Evolutionary conservation across 192 early-diverging fungal genomes (phyloP).

Genomic region (Backusella sp.): DNA sequence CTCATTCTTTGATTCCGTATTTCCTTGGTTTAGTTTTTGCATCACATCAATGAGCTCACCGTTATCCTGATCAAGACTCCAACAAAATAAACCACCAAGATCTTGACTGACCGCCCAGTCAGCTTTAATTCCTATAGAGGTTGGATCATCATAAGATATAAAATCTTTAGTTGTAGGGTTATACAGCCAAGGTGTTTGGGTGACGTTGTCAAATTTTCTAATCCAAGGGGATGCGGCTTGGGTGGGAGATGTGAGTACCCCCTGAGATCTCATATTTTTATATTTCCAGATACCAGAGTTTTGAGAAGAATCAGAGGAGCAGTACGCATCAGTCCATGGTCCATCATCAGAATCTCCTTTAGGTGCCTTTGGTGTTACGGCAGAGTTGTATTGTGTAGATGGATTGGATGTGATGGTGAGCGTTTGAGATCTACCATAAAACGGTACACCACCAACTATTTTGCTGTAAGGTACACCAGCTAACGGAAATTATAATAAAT

Average conservation of each 20-base stretch:
- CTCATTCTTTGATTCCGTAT: not conserved
- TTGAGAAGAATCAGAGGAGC: slow-evolving; percentile 38
- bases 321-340: slow-evolving; percentile 49
- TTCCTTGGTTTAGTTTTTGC: not conserved
- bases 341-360: slow-evolving; percentile 54
- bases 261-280: slow-evolving; percentile 20
- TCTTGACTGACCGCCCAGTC: slow-evolving; percentile 52
- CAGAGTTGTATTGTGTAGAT: not conserved
- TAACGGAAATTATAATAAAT: not conserved
- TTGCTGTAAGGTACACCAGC: slow-evolving; percentile 57
- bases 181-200: slow-evolving; percentile 72
- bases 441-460: slow-evolving; percentile 59
- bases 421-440: slow-evolving; percentile 52
- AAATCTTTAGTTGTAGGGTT: slow-evolving; percentile 54
- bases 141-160: slow-evolving; percentile 70
- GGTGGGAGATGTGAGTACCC: slow-evolving; percentile 42
- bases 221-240: slow-evolving; percentile 60
- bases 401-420: not conserved
- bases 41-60: slow-evolving; percentile 53
- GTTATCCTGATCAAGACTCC: slow-evolving; percentile 67
- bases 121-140: slow-evolving; percentile 55
- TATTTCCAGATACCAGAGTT: slow-evolving; percentile 45
- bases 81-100: slow-evolving; percentile 64
- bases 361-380: slow-evolving; percentile 23
- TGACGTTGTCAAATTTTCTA: slow-evolving; percentile 57